phyloP scores from a whole-genome alignment of 2,329 filamentous ascomycete genomes.

The Penicillium sp. region DNA sequence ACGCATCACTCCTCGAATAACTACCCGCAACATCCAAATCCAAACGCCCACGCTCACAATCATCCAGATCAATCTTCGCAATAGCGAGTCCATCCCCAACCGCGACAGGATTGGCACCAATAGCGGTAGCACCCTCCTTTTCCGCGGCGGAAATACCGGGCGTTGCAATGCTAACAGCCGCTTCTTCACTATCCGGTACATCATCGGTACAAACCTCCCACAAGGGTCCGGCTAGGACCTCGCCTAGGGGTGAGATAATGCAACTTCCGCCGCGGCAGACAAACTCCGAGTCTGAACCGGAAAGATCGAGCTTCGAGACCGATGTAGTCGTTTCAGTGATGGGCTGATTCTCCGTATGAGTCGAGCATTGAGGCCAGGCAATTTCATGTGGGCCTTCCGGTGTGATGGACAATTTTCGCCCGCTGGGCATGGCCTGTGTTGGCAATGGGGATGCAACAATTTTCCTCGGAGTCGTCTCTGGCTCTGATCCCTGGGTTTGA shows the following conservation, averaged over 20 bases:
- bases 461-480: background rate
- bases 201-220: conserved; percentile 65
- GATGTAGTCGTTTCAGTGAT: background rate
- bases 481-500: background rate
- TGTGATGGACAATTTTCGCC: conserved; percentile 35
- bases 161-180: conserved; percentile 34
- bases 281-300: conserved; percentile 44
- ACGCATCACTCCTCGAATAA: conserved; percentile 74
- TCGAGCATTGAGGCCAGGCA: conserved; percentile 42
- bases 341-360: background rate
- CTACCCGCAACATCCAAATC: conserved; percentile 84
- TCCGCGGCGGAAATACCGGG: conserved; percentile 35
- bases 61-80: conserved; percentile 80
- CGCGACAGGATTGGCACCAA: conserved; percentile 10
- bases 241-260: conserved; percentile 76
- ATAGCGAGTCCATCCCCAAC: conserved; percentile 59
- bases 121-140: background rate
- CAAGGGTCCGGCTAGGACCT: conserved; percentile 75
- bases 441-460: background rate
- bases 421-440: conserved; percentile 1
- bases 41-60: conserved; percentile 78
- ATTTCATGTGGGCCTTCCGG: conserved; percentile 54
- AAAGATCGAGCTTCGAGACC: background rate
- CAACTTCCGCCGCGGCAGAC: conserved; percentile 78
- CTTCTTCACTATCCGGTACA: conserved; percentile 31